phyloP scores from a whole-genome alignment of 139 green algal genomes.

The Astrephomene gubernaculifera region DNA sequence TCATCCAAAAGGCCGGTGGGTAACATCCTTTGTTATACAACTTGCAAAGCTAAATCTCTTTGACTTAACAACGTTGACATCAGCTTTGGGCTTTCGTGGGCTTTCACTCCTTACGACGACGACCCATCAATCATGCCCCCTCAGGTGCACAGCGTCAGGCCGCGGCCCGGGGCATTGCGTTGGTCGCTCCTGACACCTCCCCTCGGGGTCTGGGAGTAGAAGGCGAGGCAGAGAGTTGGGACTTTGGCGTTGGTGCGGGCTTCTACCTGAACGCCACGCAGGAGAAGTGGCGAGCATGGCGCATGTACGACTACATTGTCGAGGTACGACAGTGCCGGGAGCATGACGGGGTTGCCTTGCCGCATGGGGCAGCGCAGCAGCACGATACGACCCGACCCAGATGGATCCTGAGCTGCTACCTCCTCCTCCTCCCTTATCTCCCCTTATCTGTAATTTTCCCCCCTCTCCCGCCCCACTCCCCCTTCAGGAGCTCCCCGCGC shows the following conservation, averaged over 20 bases:
- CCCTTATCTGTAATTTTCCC: too few relatives aligned
- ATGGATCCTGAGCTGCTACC: too few relatives aligned
- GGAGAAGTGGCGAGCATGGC: slow-evolving; percentile 86
- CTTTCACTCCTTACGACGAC: slow-evolving; percentile 56
- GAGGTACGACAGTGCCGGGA: too few relatives aligned
- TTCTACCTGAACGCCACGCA: slow-evolving; percentile 84
- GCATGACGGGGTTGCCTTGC: background rate
- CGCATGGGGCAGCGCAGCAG: background rate
- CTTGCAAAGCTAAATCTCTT: too few relatives aligned
- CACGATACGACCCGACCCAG: slow-evolving; percentile 44
- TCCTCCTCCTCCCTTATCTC: too few relatives aligned
- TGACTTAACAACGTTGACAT: too few relatives aligned
- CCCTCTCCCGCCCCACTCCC: background rate
- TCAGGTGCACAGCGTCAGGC: slow-evolving; percentile 76
- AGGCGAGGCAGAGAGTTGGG: slow-evolving; percentile 85
- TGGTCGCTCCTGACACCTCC: slow-evolving; percentile 91
- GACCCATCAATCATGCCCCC: slow-evolving; percentile 50
- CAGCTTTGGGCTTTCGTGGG: too few relatives aligned
- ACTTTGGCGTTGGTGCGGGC: slow-evolving; percentile 84
- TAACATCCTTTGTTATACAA: too few relatives aligned
- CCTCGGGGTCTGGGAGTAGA: slow-evolving; percentile 87
- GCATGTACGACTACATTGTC: slow-evolving; percentile 96
- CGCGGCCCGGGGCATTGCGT: slow-evolving; percentile 79
- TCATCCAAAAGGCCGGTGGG: slow-evolving; percentile 83
- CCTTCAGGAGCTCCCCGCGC: slow-evolving; percentile 60